A percentile compares a stretch with the other conserved stretches of the same genome.
Conservation (phyloP, 371 early-diverging fungal species). For the Mortierella sp. region DNA sequence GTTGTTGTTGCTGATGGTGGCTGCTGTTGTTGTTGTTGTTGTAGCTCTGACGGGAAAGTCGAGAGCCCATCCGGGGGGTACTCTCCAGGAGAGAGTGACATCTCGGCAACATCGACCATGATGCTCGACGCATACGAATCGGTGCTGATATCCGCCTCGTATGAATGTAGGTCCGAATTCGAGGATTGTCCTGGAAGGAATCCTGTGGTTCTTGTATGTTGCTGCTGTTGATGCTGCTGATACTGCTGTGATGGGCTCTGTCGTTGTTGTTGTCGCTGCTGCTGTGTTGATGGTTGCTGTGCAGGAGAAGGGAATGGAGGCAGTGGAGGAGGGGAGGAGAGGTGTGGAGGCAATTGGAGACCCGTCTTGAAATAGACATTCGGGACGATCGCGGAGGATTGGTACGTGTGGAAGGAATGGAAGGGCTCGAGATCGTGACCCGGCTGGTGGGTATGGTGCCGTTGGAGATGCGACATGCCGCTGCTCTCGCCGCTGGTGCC, state of each 20-base stretch:
- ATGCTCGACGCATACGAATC: constrained; percentile 5
- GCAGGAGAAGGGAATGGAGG: background rate
- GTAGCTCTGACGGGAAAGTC: background rate
- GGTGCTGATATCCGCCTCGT: constrained; percentile 18
- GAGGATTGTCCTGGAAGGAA: background rate
- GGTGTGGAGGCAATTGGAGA: constrained; percentile 1
- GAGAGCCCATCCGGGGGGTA: background rate
- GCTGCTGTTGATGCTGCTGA: background rate
- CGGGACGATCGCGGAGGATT: constrained; percentile 29
- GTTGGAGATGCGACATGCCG: constrained; percentile 2
- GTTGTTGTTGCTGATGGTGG: background rate
- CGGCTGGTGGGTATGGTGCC: constrained; percentile 18
- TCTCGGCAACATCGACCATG: constrained; percentile 10
- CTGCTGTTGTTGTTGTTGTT: background rate
- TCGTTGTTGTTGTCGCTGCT: background rate
- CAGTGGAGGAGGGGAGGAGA: constrained; percentile 2
- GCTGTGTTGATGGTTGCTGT: background rate
- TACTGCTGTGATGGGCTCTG: background rate
- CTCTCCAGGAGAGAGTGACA: constrained; percentile 8
- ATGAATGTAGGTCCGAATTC: background rate
- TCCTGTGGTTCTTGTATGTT: background rate
- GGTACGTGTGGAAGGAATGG: constrained; percentile 7
- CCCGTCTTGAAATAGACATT: constrained; percentile 25
- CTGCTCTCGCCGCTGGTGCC: constrained; percentile 22
- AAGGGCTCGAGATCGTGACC: constrained; percentile 2